Evolutionary conservation across 345 rosid species (phyloP), one percentile per base, ranked within the genome.

Genomic region (Hibiscus mutabilis): DNA sequence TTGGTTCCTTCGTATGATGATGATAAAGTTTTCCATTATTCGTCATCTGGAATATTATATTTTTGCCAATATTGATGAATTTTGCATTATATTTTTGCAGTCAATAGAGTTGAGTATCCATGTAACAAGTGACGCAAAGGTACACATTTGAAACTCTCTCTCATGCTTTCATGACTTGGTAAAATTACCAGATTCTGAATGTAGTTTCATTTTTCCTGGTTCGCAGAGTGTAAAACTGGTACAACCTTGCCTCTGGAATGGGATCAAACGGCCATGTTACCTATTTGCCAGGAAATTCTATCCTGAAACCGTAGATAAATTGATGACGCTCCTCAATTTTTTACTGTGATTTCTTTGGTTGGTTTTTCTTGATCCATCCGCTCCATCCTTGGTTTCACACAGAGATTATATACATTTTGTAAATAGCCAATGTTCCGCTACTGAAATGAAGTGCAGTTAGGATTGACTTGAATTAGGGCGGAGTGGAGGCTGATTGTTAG

Each of bases 211-310:
- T 16, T 60, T 29, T 62, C 22, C 7, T 46, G 33, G 40, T 46
- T 59, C 76, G 69, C 84, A 90, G 90, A 89, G 78, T 79, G 85
- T 84, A 70, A 91, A 79, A 78, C 82, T 80, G 78, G 66, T 80
- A 27, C 85, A 81, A 77, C 85, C 90, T 21, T 96, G 99, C 77
- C 69, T 82, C 21, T 96, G 99, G 99, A 96, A 96, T 18, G 99
- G 99, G 24, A 91, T 87, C 63, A 84, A 81, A 76, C 87, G 97
- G 40, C 99, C 99, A 0, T 96, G 99, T 58, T 89, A 90, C 86
- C 84, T 96, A 47, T 96, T 96, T 18, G 99, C 98, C 0, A 85
- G 99, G 87, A 96, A 92, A 82, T 92, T 96, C 80, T 78, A 86
- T 53, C 86, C 93, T 0, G 88, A 88, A 64, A 80, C 99, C 57